phyloP scores from a whole-genome alignment of 75 land plant genomes.

The Azolla pinnata region DNA sequence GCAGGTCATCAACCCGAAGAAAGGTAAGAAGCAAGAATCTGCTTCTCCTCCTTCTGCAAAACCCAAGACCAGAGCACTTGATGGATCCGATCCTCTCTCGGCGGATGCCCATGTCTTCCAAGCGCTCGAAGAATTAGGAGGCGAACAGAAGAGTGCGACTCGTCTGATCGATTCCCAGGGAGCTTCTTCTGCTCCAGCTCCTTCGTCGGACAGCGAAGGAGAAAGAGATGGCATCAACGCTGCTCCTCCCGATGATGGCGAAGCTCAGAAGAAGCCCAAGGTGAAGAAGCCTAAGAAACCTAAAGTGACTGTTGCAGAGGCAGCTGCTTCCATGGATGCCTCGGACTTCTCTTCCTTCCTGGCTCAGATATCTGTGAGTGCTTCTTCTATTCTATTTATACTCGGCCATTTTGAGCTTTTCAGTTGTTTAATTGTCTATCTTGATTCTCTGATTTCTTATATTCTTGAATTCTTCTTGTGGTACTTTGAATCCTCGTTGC shows the following conservation, averaged over 20 bases:
- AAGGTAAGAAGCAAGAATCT: constrained; percentile 20
- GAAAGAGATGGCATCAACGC: constrained; percentile 12
- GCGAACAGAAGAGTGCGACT: constrained; percentile 30
- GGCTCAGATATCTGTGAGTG: constrained; percentile 46
- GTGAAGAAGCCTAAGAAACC: constrained; percentile 88
- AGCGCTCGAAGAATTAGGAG: constrained; percentile 51
- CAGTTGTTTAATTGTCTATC: too few species aligned
- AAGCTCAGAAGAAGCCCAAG: constrained; percentile 46
- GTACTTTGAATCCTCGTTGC: too few species aligned
- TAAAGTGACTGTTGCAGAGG: constrained; percentile 75
- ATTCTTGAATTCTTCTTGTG: too few species aligned
- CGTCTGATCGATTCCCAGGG: constrained; percentile 20
- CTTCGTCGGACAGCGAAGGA: constrained; percentile 37
- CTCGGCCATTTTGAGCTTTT: too few species aligned
- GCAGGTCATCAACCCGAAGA: constrained; percentile 58
- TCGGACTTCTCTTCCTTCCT: constrained; percentile 55
- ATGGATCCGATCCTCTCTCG: constrained; percentile 3
- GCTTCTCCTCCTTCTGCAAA: constrained; percentile 5
- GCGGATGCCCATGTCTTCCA: constrained; percentile 34
- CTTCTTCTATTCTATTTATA: too few species aligned
- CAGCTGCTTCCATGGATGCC: constrained; percentile 67
- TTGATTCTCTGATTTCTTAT: too few species aligned
- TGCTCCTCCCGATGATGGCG: constrained; percentile 11
- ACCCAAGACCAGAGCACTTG: background rate
- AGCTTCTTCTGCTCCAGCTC: constrained; percentile 13